These are phyloP conservation scores for Boletus rubescentipes DNA, from an alignment of 768 basidiomycete genomes.

Conservation along the genomic window DNA sequence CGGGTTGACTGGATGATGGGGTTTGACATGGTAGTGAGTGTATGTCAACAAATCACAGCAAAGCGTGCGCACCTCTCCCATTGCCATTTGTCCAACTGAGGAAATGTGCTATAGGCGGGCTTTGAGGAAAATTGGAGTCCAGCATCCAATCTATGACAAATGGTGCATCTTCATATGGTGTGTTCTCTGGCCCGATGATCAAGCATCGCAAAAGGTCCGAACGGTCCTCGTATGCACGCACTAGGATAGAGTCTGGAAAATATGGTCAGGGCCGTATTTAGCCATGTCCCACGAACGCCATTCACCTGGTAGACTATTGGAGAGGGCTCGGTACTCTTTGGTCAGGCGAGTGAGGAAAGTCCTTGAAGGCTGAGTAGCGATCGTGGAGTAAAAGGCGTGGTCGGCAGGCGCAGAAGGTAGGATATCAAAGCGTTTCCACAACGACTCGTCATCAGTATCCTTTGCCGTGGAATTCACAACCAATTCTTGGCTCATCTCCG, in stretches of 20 bases:
- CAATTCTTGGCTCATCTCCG: constrained; percentile 33
- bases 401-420: constrained; percentile 74
- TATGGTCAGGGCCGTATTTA: constrained; percentile 3
- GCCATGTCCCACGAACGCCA: constrained; percentile 2
- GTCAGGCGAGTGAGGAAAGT: constrained; percentile 72
- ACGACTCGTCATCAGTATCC: constrained; percentile 35
- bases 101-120: constrained; percentile 86
- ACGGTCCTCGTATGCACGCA: constrained; percentile 89
- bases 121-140: constrained; percentile 79
- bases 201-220: constrained; percentile 82
- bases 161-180: constrained; percentile 93
- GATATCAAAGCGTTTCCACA: constrained; percentile 84
- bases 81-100: constrained; percentile 94
- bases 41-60: neutral
- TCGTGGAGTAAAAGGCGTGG: constrained; percentile 72
- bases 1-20: constrained; percentile 58
- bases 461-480: constrained; percentile 28
- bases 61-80: constrained; percentile 50
- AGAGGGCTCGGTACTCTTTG: constrained; percentile 81
- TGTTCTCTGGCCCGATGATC: constrained; percentile 91
- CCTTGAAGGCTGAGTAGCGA: constrained; percentile 65
- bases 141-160: constrained; percentile 95
- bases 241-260: constrained; percentile 73
- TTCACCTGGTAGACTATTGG: constrained; percentile 79
- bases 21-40: neutral